Evolutionary conservation across 345 rosid species (phyloP).

Genomic region (Lumnitzera racemosa): DNA sequence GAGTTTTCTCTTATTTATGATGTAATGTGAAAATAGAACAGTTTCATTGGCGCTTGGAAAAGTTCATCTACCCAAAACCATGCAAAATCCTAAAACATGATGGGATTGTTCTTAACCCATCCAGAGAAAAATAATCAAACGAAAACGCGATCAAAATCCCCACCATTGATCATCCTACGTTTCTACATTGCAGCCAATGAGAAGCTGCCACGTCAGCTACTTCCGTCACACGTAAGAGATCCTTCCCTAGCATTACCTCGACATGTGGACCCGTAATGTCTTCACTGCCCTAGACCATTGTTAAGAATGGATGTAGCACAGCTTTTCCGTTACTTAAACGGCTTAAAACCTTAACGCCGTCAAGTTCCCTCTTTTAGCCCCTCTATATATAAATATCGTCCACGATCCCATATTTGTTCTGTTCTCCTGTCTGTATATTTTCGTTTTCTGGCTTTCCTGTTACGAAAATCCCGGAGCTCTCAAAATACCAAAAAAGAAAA

Average conservation of each 20-base stretch:
- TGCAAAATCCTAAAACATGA: slow-evolving; percentile 6
- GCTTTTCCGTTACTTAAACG: slow-evolving; percentile 46
- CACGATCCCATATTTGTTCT: slow-evolving; percentile 8
- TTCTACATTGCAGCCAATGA: slow-evolving; percentile 10
- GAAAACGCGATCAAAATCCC: too few species aligned
- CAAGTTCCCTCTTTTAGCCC: slow-evolving; percentile 5
- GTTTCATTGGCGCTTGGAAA: too few species aligned
- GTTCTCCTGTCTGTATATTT: slow-evolving; percentile 21
- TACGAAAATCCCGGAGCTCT: slow-evolving; percentile 28
- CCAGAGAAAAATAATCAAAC: too few species aligned
- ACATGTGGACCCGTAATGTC: slow-evolving; percentile 63
- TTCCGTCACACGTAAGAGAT: slow-evolving; percentile 45
- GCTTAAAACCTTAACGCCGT: slow-evolving; percentile 32
- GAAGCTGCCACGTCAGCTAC: slow-evolving; percentile 24
- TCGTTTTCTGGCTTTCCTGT: background rate
- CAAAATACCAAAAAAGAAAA: background rate
- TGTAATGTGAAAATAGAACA: too few species aligned
- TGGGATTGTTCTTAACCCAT: slow-evolving; percentile 27
- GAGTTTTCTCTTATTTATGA: too few species aligned
- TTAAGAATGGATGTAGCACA: background rate
- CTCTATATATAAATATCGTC: slow-evolving; percentile 29
- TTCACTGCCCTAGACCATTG: slow-evolving; percentile 30
- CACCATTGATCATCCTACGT: background rate
- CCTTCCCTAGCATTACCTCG: slow-evolving; percentile 19
- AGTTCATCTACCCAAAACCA: too few species aligned